Base-by-base conservation (phyloP, 352 stramenopile species). In the Phytophthora ohioensis region DNA sequence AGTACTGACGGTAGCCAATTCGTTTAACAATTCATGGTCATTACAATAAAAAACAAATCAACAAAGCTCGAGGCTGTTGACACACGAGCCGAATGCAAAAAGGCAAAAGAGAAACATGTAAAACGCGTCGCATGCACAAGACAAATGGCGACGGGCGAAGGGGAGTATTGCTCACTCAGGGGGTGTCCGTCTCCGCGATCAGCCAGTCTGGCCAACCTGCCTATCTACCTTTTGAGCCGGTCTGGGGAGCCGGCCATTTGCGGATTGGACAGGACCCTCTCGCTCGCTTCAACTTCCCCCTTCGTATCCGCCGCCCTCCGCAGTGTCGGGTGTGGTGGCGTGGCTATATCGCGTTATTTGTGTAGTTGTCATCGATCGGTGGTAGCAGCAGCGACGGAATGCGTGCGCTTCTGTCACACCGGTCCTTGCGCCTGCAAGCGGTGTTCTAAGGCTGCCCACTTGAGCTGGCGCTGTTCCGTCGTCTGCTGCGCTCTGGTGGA, bases 401-500 rank as follows among this genome's bases (percentile, higher is more conserved):
- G 47, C 51, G 2, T 42, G 60, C 35, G 41, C 57, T 52, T 67
- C 35, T 43, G 36, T 78, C 57, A 80, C 58, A 73, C 73, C 31
- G 66, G 51, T 39, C 39, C 62, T 48, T 74, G 67, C 47, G 69
- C 66, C 56, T 80, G 67, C 65, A 87, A 82, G 57, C 80, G 80
- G 45, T 74, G 64, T 73, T 85, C 80, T 79, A 87, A 77, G 43
- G 80, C 77, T 71, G 66, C 60, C 80, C 80, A 87, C 62, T 82
- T 78, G 39, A 76, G 67, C 34, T 72, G 75, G 54, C 80, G 77
- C 64, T 87, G 77, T 69, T 87, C 80, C 54, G 64, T 70, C 43
- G 80, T 84, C 64, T 85, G 75, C 45, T 76, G 65, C 45, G 30
- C 64, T 31, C 68, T 82, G 31, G 5, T 30, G 48, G 11, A 57